These are phyloP conservation scores for Microsporum ferrugineum DNA, from an alignment of 2,329 filamentous ascomycete genomes.

Conservation along the genomic window DNA sequence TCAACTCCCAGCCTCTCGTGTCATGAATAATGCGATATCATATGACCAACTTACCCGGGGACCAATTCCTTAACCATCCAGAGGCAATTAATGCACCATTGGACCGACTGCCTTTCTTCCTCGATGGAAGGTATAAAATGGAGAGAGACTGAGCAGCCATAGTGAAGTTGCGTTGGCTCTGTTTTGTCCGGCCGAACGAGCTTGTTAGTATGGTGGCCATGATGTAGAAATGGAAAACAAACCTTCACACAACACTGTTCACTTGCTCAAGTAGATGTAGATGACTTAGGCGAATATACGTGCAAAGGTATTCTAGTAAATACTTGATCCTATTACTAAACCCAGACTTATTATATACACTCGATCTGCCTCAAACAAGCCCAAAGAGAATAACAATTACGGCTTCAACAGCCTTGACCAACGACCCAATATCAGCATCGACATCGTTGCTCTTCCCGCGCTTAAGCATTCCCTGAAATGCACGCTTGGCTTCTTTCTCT, in stretches of 20 bases:
- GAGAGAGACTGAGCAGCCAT: background rate
- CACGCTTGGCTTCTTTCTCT: constrained; percentile 28
- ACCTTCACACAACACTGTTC: background rate
- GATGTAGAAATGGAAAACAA: background rate
- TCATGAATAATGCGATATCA: constrained; percentile 8
- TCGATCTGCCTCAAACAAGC: background rate
- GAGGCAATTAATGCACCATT: background rate
- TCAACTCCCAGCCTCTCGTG: background rate
- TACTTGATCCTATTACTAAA: background rate
- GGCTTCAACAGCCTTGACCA: constrained; percentile 28
- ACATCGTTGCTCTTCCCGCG: constrained; percentile 15
- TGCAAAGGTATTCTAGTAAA: background rate
- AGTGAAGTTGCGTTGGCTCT: background rate
- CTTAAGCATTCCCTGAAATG: constrained; percentile 28
- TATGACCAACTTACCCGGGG: constrained; percentile 2
- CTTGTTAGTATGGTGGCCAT: background rate
- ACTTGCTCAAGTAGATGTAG: background rate
- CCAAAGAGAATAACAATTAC: constrained; percentile 26
- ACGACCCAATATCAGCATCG: constrained; percentile 19
- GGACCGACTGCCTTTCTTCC: background rate
- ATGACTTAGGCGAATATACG: background rate
- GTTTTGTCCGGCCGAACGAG: background rate
- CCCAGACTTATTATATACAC: too few relatives aligned
- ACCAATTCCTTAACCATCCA: background rate
- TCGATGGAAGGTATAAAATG: background rate